Evolutionary conservation across 176 grass and related monocot species (phyloP).

Genomic region (Carex parvula): DNA sequence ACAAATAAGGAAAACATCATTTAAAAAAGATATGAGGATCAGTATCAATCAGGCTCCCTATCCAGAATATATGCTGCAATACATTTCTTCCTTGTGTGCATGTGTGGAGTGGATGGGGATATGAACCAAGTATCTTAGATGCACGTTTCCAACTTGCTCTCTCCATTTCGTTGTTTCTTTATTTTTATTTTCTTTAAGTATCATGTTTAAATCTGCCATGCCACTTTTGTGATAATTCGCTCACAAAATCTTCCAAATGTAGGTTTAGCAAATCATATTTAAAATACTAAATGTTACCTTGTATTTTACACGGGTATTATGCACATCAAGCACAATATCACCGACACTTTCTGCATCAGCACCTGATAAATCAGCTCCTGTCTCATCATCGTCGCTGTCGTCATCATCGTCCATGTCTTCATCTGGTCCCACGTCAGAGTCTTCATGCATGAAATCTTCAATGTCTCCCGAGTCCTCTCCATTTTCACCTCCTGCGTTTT

Average conservation of each 20-base stretch:
- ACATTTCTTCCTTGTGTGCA: not conserved
- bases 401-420: slow-evolving; percentile 37
- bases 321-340: slow-evolving; percentile 54
- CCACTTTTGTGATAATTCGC: not conserved
- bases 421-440: slow-evolving; percentile 50
- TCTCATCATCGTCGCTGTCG: not conserved
- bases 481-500: slow-evolving; percentile 32
- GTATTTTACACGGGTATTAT: slow-evolving; percentile 50
- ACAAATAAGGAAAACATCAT: not conserved
- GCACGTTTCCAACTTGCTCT: not conserved
- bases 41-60: not conserved
- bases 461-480: slow-evolving; percentile 32
- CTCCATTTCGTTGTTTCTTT: too few species aligned
- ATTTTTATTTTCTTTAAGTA: not conserved
- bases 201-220: not conserved
- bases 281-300: slow-evolving; percentile 50
- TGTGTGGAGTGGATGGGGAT: not conserved
- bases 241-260: not conserved
- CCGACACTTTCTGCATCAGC: slow-evolving; percentile 32
- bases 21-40: not conserved
- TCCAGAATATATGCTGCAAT: not conserved
- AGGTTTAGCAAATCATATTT: not conserved
- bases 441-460: slow-evolving; percentile 41
- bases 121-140: not conserved
- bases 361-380: slow-evolving; percentile 21